Base-by-base conservation (phyloP, 2,329 filamentous ascomycete genomes). In the Coniochaeta sp. region DNA sequence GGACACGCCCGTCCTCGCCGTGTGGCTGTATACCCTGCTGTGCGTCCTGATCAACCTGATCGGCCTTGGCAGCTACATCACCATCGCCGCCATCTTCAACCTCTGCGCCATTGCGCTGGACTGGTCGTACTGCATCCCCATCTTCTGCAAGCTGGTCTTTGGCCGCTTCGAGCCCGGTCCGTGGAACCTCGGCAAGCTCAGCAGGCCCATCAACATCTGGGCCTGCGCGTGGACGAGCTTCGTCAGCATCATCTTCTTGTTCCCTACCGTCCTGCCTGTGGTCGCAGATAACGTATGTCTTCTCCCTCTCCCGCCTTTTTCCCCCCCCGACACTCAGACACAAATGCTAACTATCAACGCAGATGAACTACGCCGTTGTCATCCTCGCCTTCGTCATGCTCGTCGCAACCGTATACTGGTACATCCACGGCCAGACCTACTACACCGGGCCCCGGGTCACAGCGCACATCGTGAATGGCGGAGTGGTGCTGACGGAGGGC, bases 21-120 rank as follows among this genome's bases (percentile, higher is more conserved):
- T 81, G 48, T 82, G 79, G 79, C 70, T 81, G 51, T 77, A 73
- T 51, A 70, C 77, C 27, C 64, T 75, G 57, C 76, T 72, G 54
- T 81, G 77, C 65, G 74, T 81, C 55, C 66, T 71, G 48, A 79
- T 83, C 67, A 82, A 82, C 63, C 68, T 82, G 55, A 80, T 82
- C 59, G 78, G 74, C 40, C 72, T 83, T 6, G 79, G 76, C 42
- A 77, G 73, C 26, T 78, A 78, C 61, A 72, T 74, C 26, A 74
- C 75, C 53, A 78, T 79, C 54, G 57, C 67, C 4, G 77, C 74
- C 53, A 73, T 79, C 49, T 80, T 80, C 67, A 78, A 78, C 60
- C 65, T 77, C 40, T 77, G 73, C 58, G 75, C 77, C 54, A 79
- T 79, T 55, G 74, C 76, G 30, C 68, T 79, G 24, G 75, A 79